phyloP scores from a whole-genome alignment of 1,284 basidiomycete genomes.

The Microbotryomycetes sp. region DNA sequence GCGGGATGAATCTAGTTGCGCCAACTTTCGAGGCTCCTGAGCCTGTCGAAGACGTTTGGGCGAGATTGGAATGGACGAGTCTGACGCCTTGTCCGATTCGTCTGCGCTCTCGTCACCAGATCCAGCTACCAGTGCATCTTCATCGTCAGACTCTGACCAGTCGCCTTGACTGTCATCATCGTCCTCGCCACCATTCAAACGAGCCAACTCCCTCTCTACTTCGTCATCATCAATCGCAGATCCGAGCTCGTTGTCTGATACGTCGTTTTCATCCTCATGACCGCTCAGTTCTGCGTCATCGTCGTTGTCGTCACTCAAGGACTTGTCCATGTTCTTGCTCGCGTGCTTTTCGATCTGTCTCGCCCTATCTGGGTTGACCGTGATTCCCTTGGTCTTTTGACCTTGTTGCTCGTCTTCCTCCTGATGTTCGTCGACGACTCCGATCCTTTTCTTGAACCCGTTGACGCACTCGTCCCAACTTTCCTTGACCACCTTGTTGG shows the following conservation, averaged over 20 bases:
- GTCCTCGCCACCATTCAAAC: conserved; percentile 36
- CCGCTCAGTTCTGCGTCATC: conserved; percentile 43
- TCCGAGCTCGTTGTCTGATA: conserved; percentile 14
- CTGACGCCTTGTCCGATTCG: conserved; percentile 5
- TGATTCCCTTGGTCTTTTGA: conserved; percentile 23
- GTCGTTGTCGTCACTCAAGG: not conserved
- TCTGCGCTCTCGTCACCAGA: conserved; percentile 34
- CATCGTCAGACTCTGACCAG: conserved; percentile 33
- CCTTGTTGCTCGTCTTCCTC: conserved; percentile 31
- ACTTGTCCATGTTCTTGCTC: not conserved
- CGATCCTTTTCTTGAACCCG: conserved; percentile 22
- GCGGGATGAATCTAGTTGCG: not conserved
- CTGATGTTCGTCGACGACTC: conserved; percentile 16
- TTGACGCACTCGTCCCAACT: conserved; percentile 23
- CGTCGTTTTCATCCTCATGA: conserved; percentile 52
- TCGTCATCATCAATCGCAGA: conserved; percentile 29
- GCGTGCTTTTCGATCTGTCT: conserved; percentile 8
- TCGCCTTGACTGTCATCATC: conserved; percentile 32
- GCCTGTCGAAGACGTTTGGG: not conserved
- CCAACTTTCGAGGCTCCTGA: too few species aligned
- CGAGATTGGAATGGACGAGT: not conserved
- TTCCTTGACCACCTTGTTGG: conserved; percentile 31
- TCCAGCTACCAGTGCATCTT: conserved; percentile 35
- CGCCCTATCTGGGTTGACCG: conserved; percentile 13
- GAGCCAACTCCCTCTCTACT: conserved; percentile 43